Conservation (phyloP, 306 rosid species). For the Castanospermum australe region DNA sequence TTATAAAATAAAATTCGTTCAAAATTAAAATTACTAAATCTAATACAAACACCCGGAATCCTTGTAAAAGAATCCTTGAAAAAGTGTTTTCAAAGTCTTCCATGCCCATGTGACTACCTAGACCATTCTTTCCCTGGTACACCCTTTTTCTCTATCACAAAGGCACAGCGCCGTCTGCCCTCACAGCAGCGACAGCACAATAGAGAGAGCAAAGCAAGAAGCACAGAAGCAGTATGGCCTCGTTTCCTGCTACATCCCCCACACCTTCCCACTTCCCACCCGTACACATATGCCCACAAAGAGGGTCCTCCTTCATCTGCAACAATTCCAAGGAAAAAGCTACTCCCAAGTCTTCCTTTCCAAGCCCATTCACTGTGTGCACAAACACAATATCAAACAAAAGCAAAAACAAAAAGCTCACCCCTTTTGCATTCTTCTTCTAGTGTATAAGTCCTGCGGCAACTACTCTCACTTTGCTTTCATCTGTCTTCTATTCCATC, state of each 20-base stretch:
- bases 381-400: background rate
- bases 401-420: background rate
- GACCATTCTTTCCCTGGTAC: background rate
- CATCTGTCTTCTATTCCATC: background rate
- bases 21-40: too few species aligned
- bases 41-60: too few species aligned
- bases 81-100: background rate
- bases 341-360: slow-evolving; percentile 9
- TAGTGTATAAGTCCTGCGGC: background rate
- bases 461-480: background rate
- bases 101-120: slow-evolving; percentile 5
- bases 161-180: slow-evolving; percentile 39
- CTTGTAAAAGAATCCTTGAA: too few species aligned
- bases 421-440: background rate
- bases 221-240: background rate
- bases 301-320: background rate
- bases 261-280: too few species aligned
- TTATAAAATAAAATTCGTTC: too few species aligned
- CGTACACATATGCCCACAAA: background rate
- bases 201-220: background rate
- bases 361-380: background rate
- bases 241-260: background rate
- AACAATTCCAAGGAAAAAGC: slow-evolving; percentile 26
- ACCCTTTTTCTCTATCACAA: background rate
- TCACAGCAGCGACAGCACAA: slow-evolving; percentile 30